These are phyloP conservation scores for Pelargonium nanum DNA, from an alignment of 345 rosid species.

Conservation along the genomic window DNA sequence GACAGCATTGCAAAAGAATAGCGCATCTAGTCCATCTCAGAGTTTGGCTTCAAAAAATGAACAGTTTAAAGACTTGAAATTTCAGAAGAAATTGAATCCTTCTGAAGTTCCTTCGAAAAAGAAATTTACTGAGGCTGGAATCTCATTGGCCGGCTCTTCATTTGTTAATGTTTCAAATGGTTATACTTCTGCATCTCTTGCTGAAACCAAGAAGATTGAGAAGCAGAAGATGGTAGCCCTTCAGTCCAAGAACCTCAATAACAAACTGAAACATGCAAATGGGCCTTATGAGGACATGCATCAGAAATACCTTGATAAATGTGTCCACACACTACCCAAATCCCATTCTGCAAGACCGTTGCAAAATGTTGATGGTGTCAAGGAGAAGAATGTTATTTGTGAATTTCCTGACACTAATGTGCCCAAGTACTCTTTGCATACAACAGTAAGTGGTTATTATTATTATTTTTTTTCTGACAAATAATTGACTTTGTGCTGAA, in stretches of 20 bases:
- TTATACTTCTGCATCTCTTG: conserved; percentile 25
- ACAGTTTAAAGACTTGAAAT: conserved; percentile 23
- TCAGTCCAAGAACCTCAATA: conserved; percentile 30
- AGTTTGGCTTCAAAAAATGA: conserved; percentile 25
- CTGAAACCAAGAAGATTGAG: conserved; percentile 38
- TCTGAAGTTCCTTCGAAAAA: conserved; percentile 39
- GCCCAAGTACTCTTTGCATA: conserved; percentile 34
- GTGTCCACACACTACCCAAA: conserved; percentile 31
- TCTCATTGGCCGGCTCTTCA: conserved; percentile 27
- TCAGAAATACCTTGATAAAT: conserved; percentile 44
- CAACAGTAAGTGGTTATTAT: conserved; percentile 34
- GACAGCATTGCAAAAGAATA: conserved; percentile 26
- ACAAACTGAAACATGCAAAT: conserved; percentile 44
- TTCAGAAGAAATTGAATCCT: conserved; percentile 31
- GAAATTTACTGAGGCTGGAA: conserved; percentile 43
- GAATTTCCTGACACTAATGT: conserved; percentile 46
- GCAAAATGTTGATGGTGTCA: conserved; percentile 22
- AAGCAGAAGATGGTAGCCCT: conserved; percentile 34
- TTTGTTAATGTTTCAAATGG: conserved; percentile 34
- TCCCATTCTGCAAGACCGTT: conserved; percentile 34
- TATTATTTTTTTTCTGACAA: background rate
- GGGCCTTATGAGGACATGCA: conserved; percentile 32
- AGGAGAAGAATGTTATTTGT: conserved; percentile 44
- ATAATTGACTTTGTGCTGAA: background rate
- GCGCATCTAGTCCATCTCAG: conserved; percentile 20